A percentile compares a stretch with the other conserved stretches of the same genome.
Evolutionary conservation across 1,139 yeast species (phyloP).

Genomic region (Geotrichum citri-aurantii): DNA sequence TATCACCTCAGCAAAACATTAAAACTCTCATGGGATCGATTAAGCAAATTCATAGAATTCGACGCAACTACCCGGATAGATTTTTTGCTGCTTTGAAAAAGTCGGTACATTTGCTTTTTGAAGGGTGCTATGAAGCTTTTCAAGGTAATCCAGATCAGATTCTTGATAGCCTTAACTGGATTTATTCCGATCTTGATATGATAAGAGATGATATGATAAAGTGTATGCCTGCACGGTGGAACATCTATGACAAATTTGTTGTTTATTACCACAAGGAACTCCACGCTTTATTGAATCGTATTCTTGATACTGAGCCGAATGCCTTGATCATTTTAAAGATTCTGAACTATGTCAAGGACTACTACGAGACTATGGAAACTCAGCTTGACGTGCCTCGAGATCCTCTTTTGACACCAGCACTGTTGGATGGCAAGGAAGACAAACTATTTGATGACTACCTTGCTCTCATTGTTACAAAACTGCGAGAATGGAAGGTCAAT

Average conservation of each 20-base stretch:
- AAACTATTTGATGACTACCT: conserved; percentile 65
- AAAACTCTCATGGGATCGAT: conserved; percentile 20
- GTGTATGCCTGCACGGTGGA: conserved; percentile 74
- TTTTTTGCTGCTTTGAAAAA: conserved; percentile 58
- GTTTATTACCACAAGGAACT: conserved; percentile 64
- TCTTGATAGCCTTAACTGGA: conserved; percentile 72
- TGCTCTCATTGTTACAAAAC: conserved; percentile 58
- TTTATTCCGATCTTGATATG: conserved; percentile 69
- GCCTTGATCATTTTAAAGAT: conserved; percentile 42
- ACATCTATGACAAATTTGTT: conserved; percentile 56
- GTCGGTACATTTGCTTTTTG: conserved; percentile 60
- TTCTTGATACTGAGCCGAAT: conserved; percentile 63
- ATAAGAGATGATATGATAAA: conserved; percentile 54
- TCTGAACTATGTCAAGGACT: conserved; percentile 69
- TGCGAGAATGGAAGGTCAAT: conserved; percentile 76
- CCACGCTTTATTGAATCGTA: conserved; percentile 54
- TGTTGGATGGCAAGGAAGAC: conserved; percentile 60
- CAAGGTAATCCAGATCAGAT: conserved; percentile 51
- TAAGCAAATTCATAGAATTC: conserved; percentile 29
- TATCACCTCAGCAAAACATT: conserved; percentile 8
- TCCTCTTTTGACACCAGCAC: conserved; percentile 38
- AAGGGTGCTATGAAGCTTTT: conserved; percentile 56
- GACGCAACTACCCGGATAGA: conserved; percentile 60
- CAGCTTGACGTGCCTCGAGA: conserved; percentile 38
- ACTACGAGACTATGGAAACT: conserved; percentile 47